Evolutionary conservation across 306 rosid species (phyloP).

Genomic region (Pueraria montana): DNA sequence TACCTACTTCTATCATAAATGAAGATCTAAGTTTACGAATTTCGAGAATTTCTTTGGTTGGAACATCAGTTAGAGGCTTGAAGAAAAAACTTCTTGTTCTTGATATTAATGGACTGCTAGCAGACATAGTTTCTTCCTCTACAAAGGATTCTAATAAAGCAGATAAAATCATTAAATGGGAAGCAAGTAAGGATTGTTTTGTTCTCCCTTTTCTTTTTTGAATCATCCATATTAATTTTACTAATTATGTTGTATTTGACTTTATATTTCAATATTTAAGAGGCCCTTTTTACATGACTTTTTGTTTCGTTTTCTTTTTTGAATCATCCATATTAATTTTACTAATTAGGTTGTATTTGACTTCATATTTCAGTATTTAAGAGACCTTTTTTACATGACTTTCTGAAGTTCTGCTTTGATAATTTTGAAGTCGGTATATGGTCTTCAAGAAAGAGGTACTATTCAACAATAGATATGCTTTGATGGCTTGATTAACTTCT

Average conservation of each 20-base stretch:
- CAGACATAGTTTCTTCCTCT: constrained; percentile 65
- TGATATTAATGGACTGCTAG: constrained; percentile 82
- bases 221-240: background rate
- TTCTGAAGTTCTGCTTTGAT: constrained; percentile 79
- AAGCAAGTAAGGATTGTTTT: constrained; percentile 52
- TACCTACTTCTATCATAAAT: constrained; percentile 25
- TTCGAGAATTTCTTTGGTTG: constrained; percentile 46
- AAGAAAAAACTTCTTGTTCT: constrained; percentile 79
- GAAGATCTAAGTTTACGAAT: constrained; percentile 44
- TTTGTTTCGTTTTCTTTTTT: constrained; percentile 40
- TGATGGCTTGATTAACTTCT: background rate
- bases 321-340: background rate
- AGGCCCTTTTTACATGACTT: constrained; percentile 78
- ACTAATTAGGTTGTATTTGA: constrained; percentile 33
- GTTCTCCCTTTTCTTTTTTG: constrained; percentile 13
- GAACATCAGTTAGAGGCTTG: constrained; percentile 29
- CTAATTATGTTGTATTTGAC: constrained; percentile 33
- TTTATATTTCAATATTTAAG: constrained; percentile 70
- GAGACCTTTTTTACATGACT: constrained; percentile 77
- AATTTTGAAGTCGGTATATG: constrained; percentile 80
- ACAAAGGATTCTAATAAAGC: constrained; percentile 62
- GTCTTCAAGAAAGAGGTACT: constrained; percentile 79
- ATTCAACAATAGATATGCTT: constrained; percentile 31
- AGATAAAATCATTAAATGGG: constrained; percentile 58
- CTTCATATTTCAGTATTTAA: constrained; percentile 68